Evolutionary conservation across 1,284 basidiomycete genomes (phyloP), one percentile per base, ranked within the genome.

Genomic region (Lentinula novae-zelandiae): DNA sequence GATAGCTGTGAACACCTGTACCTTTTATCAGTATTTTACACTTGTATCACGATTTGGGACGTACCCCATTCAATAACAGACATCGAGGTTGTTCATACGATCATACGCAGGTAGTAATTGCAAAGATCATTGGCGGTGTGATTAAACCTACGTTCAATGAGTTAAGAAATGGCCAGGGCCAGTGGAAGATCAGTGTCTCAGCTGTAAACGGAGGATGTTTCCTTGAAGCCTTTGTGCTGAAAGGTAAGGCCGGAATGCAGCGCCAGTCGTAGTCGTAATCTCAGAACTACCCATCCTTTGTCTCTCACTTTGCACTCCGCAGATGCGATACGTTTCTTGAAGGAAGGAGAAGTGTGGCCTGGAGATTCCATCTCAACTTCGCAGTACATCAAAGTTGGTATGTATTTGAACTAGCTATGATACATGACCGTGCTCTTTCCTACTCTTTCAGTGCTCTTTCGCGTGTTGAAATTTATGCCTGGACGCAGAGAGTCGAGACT

Each of bases 111-210:
- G 79, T 83, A 49, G 73, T 72, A 60, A 80, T 85, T 2, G 90
- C 84, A 66, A 93, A 88, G 66, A 94, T 92, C 67, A 94, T 94
- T 0, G 92, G 92, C 0, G 89, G 89, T 0, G 86, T 86, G 65
- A 90, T 88, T 22, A 85, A 70, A 3, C 90, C 60, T 60, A 44
- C 33, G 15, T 15, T 5, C 20, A 9, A 27, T 27, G 3, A 27
- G 27, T 33, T 55, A 39, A 31, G 85, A 76, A 34, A 90, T 81
- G 0, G 89, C 88, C 6, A 93, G 78, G 1, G 87, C 65, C 33
- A 92, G 75, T 1, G 90, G 91, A 4, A 93, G 73, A 12, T 90
- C 84, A 36, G 80, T 82, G 55, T 91, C 80, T 5, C 92, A 75
- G 0, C 84, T 82, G 65, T 91, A 73, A 93, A 93, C 0, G 89